phyloP scores from a whole-genome alignment of 352 stramenopile genomes.

The Phytophthora sansomeana region DNA sequence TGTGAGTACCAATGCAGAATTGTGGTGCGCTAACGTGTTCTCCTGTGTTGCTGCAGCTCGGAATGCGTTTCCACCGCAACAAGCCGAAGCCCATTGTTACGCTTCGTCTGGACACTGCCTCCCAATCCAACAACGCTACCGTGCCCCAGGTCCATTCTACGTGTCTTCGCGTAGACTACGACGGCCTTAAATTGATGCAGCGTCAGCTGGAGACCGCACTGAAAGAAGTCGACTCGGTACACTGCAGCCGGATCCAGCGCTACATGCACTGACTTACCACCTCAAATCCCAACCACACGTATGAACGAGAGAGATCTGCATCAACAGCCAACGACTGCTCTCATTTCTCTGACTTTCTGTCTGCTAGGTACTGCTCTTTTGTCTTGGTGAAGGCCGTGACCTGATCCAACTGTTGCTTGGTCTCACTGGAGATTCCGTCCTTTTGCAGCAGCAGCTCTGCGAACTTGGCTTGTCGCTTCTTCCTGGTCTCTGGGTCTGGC shows the following conservation, averaged over 20 bases:
- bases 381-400: slow-evolving; percentile 77
- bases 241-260: slow-evolving; percentile 75
- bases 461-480: slow-evolving; percentile 81
- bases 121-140: slow-evolving; percentile 21
- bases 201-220: slow-evolving; percentile 71
- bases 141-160: slow-evolving; percentile 43
- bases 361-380: slow-evolving; percentile 42
- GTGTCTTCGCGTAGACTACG: slow-evolving; percentile 70
- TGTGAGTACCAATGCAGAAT: no score
- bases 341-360: slow-evolving; percentile 37
- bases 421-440: slow-evolving; percentile 56
- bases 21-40: not conserved
- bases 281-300: not conserved
- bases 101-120: slow-evolving; percentile 62
- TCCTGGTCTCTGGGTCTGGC: slow-evolving; percentile 60
- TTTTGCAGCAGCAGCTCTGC: slow-evolving; percentile 75
- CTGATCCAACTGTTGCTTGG: slow-evolving; percentile 79
- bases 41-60: slow-evolving; percentile 49
- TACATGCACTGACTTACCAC: slow-evolving; percentile 66
- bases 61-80: slow-evolving; percentile 67
- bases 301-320: not conserved
- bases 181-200: slow-evolving; percentile 71
- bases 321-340: not conserved
- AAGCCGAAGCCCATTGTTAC: slow-evolving; percentile 75
- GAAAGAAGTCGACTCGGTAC: slow-evolving; percentile 72